These are phyloP conservation scores for Nepenthes alata DNA, from an alignment of 179 eudicot species.

Conservation along the genomic window DNA sequence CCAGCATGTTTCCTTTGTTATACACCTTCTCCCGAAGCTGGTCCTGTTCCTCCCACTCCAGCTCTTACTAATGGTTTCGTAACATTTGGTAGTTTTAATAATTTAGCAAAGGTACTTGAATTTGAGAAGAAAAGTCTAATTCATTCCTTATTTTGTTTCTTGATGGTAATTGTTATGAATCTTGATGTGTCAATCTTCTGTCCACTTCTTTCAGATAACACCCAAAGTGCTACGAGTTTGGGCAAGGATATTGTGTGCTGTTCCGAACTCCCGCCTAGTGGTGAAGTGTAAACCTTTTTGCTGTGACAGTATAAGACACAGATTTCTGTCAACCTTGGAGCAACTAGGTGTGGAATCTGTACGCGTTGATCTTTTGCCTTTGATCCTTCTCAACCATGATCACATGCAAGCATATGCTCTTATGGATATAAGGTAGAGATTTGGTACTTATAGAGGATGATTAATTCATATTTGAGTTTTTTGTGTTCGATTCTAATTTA, in stretches of 20 bases:
- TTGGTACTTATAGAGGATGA: neutral
- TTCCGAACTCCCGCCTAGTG: constrained; percentile 88
- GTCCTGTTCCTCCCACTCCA: constrained; percentile 69
- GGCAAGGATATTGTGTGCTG: constrained; percentile 86
- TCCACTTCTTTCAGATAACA: constrained; percentile 51
- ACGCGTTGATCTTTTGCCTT: constrained; percentile 89
- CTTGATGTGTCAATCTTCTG: constrained; percentile 1
- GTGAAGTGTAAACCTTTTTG: constrained; percentile 96
- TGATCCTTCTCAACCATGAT: constrained; percentile 93
- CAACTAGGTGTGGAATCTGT: constrained; percentile 81
- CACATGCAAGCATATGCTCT: constrained; percentile 98
- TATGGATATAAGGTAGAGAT: constrained; percentile 81
- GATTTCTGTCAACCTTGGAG: constrained; percentile 82
- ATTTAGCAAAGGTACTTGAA: constrained; percentile 76
- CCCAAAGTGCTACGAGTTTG: constrained; percentile 94
- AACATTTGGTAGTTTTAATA: constrained; percentile 95
- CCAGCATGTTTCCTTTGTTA: constrained; percentile 89
- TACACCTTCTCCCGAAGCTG: constrained; percentile 97
- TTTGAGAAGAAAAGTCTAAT: neutral
- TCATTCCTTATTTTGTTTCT: neutral
- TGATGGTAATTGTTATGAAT: neutral
- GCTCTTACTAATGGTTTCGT: constrained; percentile 82
- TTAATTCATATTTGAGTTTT: too few relatives aligned
- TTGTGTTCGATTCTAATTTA: too few relatives aligned
- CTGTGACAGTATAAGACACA: constrained; percentile 74